phyloP scores from a whole-genome alignment of 306 rosid genomes.

The Carpinus viminea region DNA sequence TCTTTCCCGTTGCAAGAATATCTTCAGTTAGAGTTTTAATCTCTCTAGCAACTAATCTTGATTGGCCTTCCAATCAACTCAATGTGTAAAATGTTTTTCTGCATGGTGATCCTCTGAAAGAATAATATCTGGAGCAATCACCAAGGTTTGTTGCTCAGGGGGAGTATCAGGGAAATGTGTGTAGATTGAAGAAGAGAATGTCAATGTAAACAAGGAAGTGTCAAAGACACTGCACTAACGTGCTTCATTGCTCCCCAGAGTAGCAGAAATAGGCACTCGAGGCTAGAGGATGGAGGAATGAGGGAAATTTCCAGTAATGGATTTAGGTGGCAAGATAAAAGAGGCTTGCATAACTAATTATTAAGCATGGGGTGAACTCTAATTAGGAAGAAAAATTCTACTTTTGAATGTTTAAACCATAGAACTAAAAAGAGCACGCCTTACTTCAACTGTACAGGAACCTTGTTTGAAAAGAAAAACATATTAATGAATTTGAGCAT shows the following conservation, averaged over 20 bases:
- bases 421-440: not conserved
- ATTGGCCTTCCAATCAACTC: too few relatives aligned
- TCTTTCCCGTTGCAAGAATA: too few relatives aligned
- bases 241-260: not conserved
- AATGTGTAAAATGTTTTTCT: too few relatives aligned
- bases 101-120: too few relatives aligned
- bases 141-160: too few relatives aligned
- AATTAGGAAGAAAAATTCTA: not conserved
- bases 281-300: not conserved
- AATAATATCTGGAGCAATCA: too few relatives aligned
- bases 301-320: not conserved
- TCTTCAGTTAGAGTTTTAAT: too few relatives aligned
- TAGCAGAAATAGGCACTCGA: not conserved
- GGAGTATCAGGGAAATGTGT: too few relatives aligned
- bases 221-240: not conserved
- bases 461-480: not conserved
- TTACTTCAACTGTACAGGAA: not conserved
- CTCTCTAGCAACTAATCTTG: too few relatives aligned
- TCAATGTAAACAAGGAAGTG: not conserved
- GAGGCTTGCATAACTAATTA: not conserved
- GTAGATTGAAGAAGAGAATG: not conserved
- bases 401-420: not conserved
- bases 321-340: not conserved
- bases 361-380: not conserved
- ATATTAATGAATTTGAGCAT: not conserved